Base-by-base conservation (phyloP, 2,329 filamentous ascomycete species). In the Trichoderma sp. region DNA sequence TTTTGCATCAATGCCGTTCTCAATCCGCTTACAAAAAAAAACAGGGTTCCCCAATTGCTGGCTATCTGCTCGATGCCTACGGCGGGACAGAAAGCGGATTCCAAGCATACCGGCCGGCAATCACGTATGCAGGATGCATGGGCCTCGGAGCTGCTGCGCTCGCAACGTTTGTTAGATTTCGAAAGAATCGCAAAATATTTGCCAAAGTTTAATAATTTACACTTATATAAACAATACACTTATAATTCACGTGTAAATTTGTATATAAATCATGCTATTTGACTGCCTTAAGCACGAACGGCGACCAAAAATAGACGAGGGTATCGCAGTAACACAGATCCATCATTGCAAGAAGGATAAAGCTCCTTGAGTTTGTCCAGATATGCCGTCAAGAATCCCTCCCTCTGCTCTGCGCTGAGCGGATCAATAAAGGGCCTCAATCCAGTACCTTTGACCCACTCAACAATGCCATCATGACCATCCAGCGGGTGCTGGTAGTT, bases 371-470 rank as follows among this genome's bases (percentile, higher is more conserved):
- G 58, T 4, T 77, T 75, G 33, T 71, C 74, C 73, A 85, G 70
- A 75, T 89, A 89, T 52, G 79, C 79, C 0, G 74, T 66, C 64
- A 88, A 70, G 72, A 84, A 89, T 1, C 59, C 80, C 11, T 79
- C 75, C 70, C 77, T 81, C 37, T 84, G 80, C 2, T 78, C 76
- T 1, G 77, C 75, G 0, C 75, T 72, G 47, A 89, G 77, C 4
- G 80, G 78, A 57, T 88, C 81, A 66, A 89, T 64, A 72, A 82
- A 89, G 0, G 87, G 87, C 72, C 82, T 80, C 72, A 89, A 74
- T 0, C 86, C 87, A 0, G 86, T 88, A 0, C 85, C 84, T 71
- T 83, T 85, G 3, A 89, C 84, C 87, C 87, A 89, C 75, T 88
- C 86, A 6, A 89, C 83, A 53, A 89, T 84, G 1, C 80, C 83